phyloP scores from a whole-genome alignment of 1,284 basidiomycete genomes.

The Irpex sp. region DNA sequence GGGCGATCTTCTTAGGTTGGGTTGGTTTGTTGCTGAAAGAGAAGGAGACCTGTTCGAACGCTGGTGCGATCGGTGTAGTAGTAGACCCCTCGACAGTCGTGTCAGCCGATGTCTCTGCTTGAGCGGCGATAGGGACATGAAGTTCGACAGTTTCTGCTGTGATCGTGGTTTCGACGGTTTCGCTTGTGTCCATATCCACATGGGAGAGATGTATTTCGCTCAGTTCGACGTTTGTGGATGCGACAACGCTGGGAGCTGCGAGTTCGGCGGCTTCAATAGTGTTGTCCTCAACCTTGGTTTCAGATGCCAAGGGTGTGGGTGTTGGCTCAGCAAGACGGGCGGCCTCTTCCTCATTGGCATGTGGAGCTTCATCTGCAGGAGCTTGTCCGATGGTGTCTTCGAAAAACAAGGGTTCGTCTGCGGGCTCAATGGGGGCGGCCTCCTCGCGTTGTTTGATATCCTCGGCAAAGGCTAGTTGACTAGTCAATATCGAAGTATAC shows the following conservation, averaged over 20 bases:
- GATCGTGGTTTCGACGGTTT: neutral
- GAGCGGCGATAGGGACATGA: neutral
- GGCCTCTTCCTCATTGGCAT: neutral
- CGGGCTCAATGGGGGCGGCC: neutral
- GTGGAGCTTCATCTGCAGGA: neutral
- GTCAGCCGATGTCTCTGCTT: neutral
- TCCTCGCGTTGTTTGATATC: neutral
- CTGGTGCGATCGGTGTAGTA: neutral
- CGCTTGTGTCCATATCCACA: neutral
- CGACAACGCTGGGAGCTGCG: neutral
- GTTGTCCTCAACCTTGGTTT: neutral
- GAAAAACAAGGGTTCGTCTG: neutral
- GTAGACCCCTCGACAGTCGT: constrained; percentile 7
- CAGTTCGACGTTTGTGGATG: too few species aligned
- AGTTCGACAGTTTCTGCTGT: neutral
- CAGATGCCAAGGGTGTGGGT: neutral
- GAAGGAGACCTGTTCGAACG: constrained; percentile 14
- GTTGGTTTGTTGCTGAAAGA: constrained; percentile 16
- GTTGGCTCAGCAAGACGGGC: neutral
- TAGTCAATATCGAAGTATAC: constrained; percentile 27
- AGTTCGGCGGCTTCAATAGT: neutral
- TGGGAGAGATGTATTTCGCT: too few species aligned
- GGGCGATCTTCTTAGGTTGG: constrained; percentile 12
- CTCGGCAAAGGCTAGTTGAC: neutral
- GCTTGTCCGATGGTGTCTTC: neutral